phyloP scores from a whole-genome alignment of 768 basidiomycete genomes.

The Flagelloscypha sp. region DNA sequence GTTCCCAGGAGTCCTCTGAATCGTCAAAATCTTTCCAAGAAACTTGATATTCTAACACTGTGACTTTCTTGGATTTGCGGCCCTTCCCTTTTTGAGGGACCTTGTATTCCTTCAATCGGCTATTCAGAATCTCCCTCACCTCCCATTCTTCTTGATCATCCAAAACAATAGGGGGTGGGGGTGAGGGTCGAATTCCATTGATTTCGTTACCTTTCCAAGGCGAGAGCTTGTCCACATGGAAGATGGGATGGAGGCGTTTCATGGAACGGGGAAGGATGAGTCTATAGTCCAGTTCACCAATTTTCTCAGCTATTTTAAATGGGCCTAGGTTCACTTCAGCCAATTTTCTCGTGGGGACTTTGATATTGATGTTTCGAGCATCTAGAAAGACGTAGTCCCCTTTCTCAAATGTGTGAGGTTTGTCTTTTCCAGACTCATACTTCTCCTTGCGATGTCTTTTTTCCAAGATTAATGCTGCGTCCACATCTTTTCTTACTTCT shows the following conservation, averaged over 20 bases:
- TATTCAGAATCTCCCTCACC: slow-evolving; percentile 8
- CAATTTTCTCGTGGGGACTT: slow-evolving; percentile 8
- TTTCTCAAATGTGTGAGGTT: too few relatives aligned
- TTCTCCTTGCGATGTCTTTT: slow-evolving; percentile 8
- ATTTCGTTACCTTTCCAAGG: not conserved
- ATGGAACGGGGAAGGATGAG: slow-evolving; percentile 10
- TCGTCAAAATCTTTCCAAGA: too few relatives aligned
- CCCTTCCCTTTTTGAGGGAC: too few relatives aligned
- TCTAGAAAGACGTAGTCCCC: slow-evolving; percentile 5
- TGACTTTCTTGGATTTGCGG: too few relatives aligned
- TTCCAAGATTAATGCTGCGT: slow-evolving; percentile 6
- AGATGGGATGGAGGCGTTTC: slow-evolving; percentile 11
- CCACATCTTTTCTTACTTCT: slow-evolving; percentile 11
- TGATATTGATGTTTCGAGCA: slow-evolving; percentile 6
- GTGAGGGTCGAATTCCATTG: not conserved
- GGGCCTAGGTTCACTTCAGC: slow-evolving; percentile 13
- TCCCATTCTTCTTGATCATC: slow-evolving; percentile 9
- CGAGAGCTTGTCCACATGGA: slow-evolving; percentile 14
- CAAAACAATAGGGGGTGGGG: slow-evolving; percentile 5
- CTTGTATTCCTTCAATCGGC: too few relatives aligned
- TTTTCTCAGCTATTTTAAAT: slow-evolving; percentile 10
- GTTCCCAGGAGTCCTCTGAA: too few relatives aligned
- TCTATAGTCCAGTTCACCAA: slow-evolving; percentile 9
- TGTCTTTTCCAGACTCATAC: too few relatives aligned
- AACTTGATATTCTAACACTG: too few relatives aligned